Base-by-base conservation (phyloP, 805 yeast genomes). In the Barnettozyma siamensis region DNA sequence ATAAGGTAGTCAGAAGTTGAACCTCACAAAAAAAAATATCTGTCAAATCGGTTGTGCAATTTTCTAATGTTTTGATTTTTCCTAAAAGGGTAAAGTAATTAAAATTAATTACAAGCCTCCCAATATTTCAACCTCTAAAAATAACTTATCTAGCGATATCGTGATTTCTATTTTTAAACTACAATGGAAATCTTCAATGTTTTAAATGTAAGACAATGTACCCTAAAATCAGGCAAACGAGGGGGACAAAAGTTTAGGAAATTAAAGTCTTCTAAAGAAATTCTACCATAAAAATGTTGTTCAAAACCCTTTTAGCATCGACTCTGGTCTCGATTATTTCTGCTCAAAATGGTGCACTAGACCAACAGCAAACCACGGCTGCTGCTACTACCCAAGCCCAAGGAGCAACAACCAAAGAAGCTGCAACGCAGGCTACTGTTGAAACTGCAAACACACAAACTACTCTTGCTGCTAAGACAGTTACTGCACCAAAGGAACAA, bases 261-360 rank as follows among this genome's bases (percentile, higher is more conserved):
- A 6, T 21, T 21, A 21, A 21, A 21, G 9, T 21, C 24, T 7
- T 9, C 6, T 21, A 21, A 21, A 21, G 24, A 21, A 21, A 21
- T n/a, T n/a, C n/a, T n/a, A n/a, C n/a, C n/a, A n/a, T n/a, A n/a
- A 36, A 9, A 38, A 42, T 42, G 45, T 33, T 35, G 12, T 32
- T 35, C 34, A 27, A 32, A 15, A 27, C 42, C 18, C 12, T 38
- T 18, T 23, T 46, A 11, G 16, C 27, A 11, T 24, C 40, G 23
- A n/a, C 43, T n/a, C 18, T 44, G 7, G 4, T 43, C 12, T 33
- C 40, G 7, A 2, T 41, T 9, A 35, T 38, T 13, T 6, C 30
- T 18, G 41, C 40, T 13, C 42, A 33, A 37, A 31, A 38, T 34
- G 49, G 47, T 16, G 41, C 41, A 11, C 21, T 40, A 15, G 44